phyloP scores from a whole-genome alignment of 352 stramenopile species.

The Phytophthora sojae region DNA sequence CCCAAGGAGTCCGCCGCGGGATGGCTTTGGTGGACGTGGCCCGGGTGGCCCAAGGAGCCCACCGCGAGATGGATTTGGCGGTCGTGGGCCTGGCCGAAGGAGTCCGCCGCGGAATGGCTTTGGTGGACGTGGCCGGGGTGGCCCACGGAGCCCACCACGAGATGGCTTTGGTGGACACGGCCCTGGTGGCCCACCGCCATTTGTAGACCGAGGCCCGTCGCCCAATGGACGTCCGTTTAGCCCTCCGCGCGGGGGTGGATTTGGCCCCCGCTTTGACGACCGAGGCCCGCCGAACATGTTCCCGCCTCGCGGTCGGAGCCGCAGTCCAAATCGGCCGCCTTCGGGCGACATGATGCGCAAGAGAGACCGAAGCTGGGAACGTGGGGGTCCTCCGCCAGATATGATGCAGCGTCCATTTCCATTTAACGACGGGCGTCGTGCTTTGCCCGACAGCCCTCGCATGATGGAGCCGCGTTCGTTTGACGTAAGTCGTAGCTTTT shows the following conservation, averaged over 20 bases:
- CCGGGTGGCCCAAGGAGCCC: conserved; percentile 12
- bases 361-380: conserved; percentile 54
- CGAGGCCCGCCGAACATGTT: conserved; percentile 43
- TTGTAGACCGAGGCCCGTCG: conserved; percentile 26
- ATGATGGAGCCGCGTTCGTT: conserved; percentile 40
- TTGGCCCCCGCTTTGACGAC: conserved; percentile 42
- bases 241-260: conserved; percentile 39
- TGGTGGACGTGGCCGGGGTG: background rate
- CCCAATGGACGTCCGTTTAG: conserved; percentile 32
- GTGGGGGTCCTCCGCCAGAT: conserved; percentile 29
- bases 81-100: background rate
- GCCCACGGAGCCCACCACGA: conserved; percentile 5
- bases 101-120: no score
- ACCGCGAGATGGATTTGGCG: conserved; percentile 8
- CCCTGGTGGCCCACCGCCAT: conserved; percentile 21
- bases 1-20: no score
- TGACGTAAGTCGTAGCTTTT: conserved; percentile 30
- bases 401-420: conserved; percentile 24
- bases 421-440: conserved; percentile 24
- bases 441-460: conserved; percentile 38
- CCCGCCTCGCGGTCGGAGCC: conserved; percentile 49
- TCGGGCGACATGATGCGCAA: conserved; percentile 45
- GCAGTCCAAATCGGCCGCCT: conserved; percentile 43
- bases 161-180: conserved; percentile 32
- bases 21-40: conserved; percentile 11